Evolutionary conservation across 805 yeast species (phyloP).

Genomic region (Candida namnaoensis): DNA sequence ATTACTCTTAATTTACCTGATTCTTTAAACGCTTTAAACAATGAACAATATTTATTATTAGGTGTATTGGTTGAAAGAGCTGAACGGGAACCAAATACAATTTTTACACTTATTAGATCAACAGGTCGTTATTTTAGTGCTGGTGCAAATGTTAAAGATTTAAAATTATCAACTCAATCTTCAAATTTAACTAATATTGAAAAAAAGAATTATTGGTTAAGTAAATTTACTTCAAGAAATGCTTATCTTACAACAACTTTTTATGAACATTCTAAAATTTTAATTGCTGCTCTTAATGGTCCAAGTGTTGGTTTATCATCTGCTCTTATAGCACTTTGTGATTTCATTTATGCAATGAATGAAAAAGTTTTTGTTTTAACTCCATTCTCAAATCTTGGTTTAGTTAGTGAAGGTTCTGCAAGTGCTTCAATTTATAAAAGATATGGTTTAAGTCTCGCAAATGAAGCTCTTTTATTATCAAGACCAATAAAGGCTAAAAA

Average conservation of each 20-base stretch:
- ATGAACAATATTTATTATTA: conserved; percentile 52
- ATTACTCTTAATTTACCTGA: conserved; percentile 60
- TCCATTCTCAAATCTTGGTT: conserved; percentile 78
- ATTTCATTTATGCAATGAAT: conserved; percentile 62
- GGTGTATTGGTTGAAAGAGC: conserved; percentile 56
- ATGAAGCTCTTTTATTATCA: conserved; percentile 65
- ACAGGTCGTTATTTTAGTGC: conserved; percentile 75
- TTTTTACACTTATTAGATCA: conserved; percentile 58
- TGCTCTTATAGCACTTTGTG: conserved; percentile 68
- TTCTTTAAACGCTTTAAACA: conserved; percentile 57
- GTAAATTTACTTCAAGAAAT: conserved; percentile 61
- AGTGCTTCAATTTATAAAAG: conserved; percentile 60
- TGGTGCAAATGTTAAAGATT: conserved; percentile 64
- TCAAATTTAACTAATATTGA: conserved; percentile 3
- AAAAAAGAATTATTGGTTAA: conserved; percentile 37
- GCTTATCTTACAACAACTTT: conserved; percentile 59
- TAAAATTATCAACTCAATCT: conserved; percentile 5
- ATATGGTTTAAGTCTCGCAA: conserved; percentile 63
- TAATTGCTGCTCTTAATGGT: conserved; percentile 74
- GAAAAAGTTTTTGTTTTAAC: conserved; percentile 48
- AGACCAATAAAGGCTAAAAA: conserved; percentile 56
- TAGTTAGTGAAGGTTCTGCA: conserved; percentile 77
- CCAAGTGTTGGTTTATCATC: conserved; percentile 79
- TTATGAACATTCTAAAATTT: conserved; percentile 60
- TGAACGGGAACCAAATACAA: conserved; percentile 49